Evolutionary conservation across 306 rosid genomes (phyloP).

Genomic region (Parietaria judaica): DNA sequence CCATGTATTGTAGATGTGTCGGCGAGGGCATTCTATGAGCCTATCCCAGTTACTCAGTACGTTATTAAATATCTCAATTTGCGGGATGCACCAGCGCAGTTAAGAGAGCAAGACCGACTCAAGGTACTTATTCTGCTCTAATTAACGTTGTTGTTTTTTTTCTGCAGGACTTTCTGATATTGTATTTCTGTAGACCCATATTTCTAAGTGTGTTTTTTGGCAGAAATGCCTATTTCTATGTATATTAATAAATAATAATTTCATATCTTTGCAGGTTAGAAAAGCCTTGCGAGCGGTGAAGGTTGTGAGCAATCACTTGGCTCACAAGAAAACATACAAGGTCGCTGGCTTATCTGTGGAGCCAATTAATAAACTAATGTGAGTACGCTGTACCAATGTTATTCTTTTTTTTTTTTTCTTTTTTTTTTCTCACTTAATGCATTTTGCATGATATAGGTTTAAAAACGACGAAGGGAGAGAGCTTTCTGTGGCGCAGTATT

Average conservation of each 20-base stretch:
- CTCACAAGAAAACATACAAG: slow-evolving; percentile 19
- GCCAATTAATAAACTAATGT: slow-evolving; percentile 41
- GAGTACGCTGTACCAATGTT: slow-evolving; percentile 13
- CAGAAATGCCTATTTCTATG: neutral
- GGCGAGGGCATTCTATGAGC: slow-evolving; percentile 56
- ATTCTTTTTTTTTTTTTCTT: no score
- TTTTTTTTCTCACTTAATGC: neutral
- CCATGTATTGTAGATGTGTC: slow-evolving; percentile 51
- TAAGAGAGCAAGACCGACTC: slow-evolving; percentile 41
- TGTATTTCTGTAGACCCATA: neutral
- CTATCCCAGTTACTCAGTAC: slow-evolving; percentile 34
- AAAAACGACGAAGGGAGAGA: slow-evolving; percentile 35
- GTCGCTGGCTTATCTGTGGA: slow-evolving; percentile 38
- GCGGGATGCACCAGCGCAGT: slow-evolving; percentile 24
- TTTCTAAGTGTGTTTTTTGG: neutral
- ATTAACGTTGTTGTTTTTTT: neutral
- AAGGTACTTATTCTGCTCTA: slow-evolving; percentile 31
- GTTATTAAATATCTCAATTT: slow-evolving; percentile 22
- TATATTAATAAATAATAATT: neutral
- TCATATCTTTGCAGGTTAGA: slow-evolving; percentile 30
- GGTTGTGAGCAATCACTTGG: slow-evolving; percentile 22
- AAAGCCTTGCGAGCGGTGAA: slow-evolving; percentile 42
- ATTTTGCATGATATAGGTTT: slow-evolving; percentile 38
- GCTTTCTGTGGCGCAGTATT: slow-evolving; percentile 35
- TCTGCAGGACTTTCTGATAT: no score